Conservation (phyloP, 2,329 filamentous ascomycete species). For the Clarireedia sp. region DNA sequence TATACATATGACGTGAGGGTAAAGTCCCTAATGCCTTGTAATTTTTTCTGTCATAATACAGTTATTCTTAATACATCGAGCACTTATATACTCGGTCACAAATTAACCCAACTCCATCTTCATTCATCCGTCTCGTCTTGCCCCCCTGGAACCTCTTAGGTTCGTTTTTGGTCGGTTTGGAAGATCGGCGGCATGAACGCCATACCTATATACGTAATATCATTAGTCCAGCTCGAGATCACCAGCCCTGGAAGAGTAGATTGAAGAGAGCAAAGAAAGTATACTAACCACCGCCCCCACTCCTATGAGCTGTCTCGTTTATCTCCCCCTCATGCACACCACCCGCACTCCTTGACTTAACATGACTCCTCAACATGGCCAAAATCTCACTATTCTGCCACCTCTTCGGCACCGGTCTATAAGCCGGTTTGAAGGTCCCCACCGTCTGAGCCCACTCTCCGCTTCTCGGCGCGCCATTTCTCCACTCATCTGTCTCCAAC, state of each 20-base stretch:
- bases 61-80: too few relatives aligned
- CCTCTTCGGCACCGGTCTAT: conserved; percentile 76
- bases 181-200: conserved; percentile 31
- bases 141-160: not conserved
- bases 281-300: conserved; percentile 23
- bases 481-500: conserved; percentile 25
- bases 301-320: conserved; percentile 11
- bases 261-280: not conserved
- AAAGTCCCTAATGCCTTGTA: too few relatives aligned
- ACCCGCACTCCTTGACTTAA: conserved; percentile 59
- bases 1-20: too few relatives aligned
- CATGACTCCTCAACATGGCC: conserved; percentile 68
- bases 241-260: too few relatives aligned
- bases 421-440: conserved; percentile 88
- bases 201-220: conserved; percentile 24
- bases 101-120: too few relatives aligned
- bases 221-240: too few relatives aligned
- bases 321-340: conserved; percentile 34
- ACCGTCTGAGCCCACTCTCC: conserved; percentile 97
- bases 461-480: conserved; percentile 33
- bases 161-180: conserved; percentile 19
- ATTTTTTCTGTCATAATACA: too few relatives aligned
- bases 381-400: conserved; percentile 84
- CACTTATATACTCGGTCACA: too few relatives aligned
- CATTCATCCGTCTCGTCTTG: too few relatives aligned